Evolutionary conservation across 2,329 filamentous ascomycete genomes (phyloP), one percentile per base, ranked within the genome.

Genomic region (Alternaria conjuncta): DNA sequence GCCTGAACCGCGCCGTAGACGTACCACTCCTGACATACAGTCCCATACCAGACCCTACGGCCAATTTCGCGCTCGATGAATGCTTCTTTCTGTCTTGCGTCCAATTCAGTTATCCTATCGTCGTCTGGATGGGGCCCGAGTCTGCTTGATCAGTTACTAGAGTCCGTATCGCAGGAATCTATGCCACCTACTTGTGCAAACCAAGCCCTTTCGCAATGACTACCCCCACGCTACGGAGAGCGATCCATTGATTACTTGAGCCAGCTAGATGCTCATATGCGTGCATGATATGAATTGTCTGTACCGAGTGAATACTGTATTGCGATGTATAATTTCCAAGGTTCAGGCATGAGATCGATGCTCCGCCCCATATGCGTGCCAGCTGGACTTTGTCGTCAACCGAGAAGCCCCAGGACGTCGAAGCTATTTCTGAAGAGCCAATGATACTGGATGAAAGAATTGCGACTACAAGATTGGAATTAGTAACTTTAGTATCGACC

Each of bases 221-320:
- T 6, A 82, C 73, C 3, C 81, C 84, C 1, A 82, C 79, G 3
- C 81, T 82, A 9, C 85, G 76, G 20, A 83, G 77, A 2, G 84
- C 81, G 5, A 79, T 81, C 62, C 84, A 84, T 45, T 81, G 82
- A 64, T 84, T 84, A 7, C 83, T 83, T 23, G 81, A 82, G 1
- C 84, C 84, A 1, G 86, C 77, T 15, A 84, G 72, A 70, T 86
- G 84, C 9, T 83, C 84, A 9, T 82, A 82, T 4, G 84, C 82
- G n/a, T 84, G 84, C 28, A 84, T 73, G 2, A 81, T 82, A 10
- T 82, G 75, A 43, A 86, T 84, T 5, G 84, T 80, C 67, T 86
- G 81, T 4, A 85, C 77, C 0, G 75, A 64, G 65, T 75, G 66
- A 72, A 81, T 64, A 71, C 80, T 57, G 54, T 70, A 69, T 60